phyloP scores from a whole-genome alignment of 139 green algal genomes.

The Chlamydomonas eustigma region DNA sequence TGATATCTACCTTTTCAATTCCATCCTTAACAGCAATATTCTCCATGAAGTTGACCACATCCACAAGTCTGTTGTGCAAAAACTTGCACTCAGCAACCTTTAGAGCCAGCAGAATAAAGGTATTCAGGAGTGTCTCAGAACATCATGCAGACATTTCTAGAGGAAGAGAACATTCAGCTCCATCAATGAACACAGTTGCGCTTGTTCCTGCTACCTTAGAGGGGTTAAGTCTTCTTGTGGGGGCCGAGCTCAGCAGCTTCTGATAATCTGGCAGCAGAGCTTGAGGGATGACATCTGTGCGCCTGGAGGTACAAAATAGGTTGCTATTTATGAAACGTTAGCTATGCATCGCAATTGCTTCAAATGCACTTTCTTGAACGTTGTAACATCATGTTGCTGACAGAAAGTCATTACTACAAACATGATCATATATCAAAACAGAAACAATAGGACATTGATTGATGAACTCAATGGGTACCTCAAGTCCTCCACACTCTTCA shows the following conservation, averaged over 20 bases:
- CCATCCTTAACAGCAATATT: constrained; percentile 82
- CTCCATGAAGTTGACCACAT: constrained; percentile 90
- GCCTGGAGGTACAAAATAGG: constrained; percentile 35
- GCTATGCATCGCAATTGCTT: neutral
- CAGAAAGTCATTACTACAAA: too few relatives aligned
- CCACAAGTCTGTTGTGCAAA: constrained; percentile 86
- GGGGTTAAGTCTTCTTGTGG: constrained; percentile 80
- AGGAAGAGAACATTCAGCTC: too few relatives aligned
- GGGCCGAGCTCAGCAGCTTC: constrained; percentile 72
- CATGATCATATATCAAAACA: too few relatives aligned
- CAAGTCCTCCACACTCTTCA: constrained; percentile 38
- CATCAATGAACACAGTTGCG: too few relatives aligned
- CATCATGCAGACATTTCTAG: too few relatives aligned
- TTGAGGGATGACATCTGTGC: constrained; percentile 71
- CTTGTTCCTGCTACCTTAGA: too few relatives aligned
- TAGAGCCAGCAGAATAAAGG: neutral
- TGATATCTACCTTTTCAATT: constrained; percentile 60
- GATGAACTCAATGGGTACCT: too few relatives aligned
- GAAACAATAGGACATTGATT: too few relatives aligned
- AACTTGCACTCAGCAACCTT: constrained; percentile 71
- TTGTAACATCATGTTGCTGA: neutral
- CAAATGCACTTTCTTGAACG: too few relatives aligned
- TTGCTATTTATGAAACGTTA: neutral
- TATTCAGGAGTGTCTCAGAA: too few relatives aligned
- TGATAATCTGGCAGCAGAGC: constrained; percentile 83